Evolutionary conservation across 2,329 filamentous ascomycete species (phyloP), one percentile per base, ranked within the genome.

Genomic region (Fusarium ambrosium): DNA sequence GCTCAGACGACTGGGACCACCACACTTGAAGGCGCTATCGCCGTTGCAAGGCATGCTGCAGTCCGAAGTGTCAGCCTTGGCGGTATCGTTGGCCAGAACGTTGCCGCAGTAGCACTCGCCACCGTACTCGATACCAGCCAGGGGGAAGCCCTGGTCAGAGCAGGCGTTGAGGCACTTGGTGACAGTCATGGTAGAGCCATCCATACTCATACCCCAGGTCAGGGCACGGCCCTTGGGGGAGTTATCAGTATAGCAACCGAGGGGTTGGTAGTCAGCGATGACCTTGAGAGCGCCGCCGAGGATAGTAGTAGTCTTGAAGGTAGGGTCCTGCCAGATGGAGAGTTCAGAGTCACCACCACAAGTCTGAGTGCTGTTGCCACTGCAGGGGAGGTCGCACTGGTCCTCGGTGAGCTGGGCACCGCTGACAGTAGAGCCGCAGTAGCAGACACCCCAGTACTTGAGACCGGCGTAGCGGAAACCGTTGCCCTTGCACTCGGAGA

Each of bases 191-290:
- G 72, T 78, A 20, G 76, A 70, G 16, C 77, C 67, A 34, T 83
- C 78, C 18, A 88, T 69, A 45, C 81, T 74, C 78, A 86, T 82
- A 22, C 80, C 81, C 78, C 85, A 88, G 29, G 83, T 82, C 56
- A 90, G 82, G 29, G 88, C 84, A 59, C 84, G 85, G 45, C 86
- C 84, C 62, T 82, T 72, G 58, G 70, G 71, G 22, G 82, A 83
- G 65, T 83, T 77, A 70, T 89, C 88, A 32, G 83, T 85, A 77
- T 88, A 92, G 83, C 92, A 94, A 65, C 92, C 92, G n/a, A 88
- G 79, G 73, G 90, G 87, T 51, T 84, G 83, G 85, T 91, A 94
- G 55, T 86, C 85, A 63, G 84, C 84, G 53, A 87, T 83, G 27
- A 85, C 48, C 53, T 68, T 71, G 43, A 53, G 32, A 18, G 16